Evolutionary conservation across 805 yeast species (phyloP).

Genomic region (Teunomyces barrocoloradensis): DNA sequence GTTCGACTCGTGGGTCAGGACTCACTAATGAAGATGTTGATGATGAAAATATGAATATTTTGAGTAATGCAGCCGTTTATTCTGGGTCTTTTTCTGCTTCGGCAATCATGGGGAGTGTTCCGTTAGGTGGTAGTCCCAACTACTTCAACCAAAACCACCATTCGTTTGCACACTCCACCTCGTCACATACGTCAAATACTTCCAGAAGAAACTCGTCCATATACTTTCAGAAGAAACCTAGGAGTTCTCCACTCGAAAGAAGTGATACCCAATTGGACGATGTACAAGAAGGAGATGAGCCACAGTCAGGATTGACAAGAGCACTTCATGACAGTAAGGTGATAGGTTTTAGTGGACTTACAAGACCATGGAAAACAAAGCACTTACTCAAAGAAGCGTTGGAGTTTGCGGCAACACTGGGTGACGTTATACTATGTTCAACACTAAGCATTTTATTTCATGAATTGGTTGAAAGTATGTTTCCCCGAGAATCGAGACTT

Average conservation of each 20-base stretch:
- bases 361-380: slow-evolving; percentile 57
- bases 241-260: slow-evolving; percentile 4
- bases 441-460: slow-evolving; percentile 55
- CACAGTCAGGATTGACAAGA: slow-evolving; percentile 24
- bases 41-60: slow-evolving; percentile 30
- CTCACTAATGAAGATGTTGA: slow-evolving; percentile 25
- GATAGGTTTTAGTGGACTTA: slow-evolving; percentile 6
- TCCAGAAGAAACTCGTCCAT: slow-evolving; percentile 21
- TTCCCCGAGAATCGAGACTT: slow-evolving; percentile 34
- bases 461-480: slow-evolving; percentile 12
- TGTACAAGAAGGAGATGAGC: slow-evolving; percentile 11
- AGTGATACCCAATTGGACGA: neutral
- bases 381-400: slow-evolving; percentile 49
- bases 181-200: slow-evolving; percentile 7
- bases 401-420: slow-evolving; percentile 57
- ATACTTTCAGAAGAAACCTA: slow-evolving; percentile 4
- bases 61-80: slow-evolving; percentile 15
- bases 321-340: slow-evolving; percentile 17
- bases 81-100: slow-evolving; percentile 1
- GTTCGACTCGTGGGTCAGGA: neutral
- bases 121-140: slow-evolving; percentile 6
- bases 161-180: neutral
- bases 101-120: neutral
- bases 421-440: slow-evolving; percentile 62
- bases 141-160: slow-evolving; percentile 7